phyloP scores from a whole-genome alignment of 2,329 filamentous ascomycete species.

The Fusarium begoniae region DNA sequence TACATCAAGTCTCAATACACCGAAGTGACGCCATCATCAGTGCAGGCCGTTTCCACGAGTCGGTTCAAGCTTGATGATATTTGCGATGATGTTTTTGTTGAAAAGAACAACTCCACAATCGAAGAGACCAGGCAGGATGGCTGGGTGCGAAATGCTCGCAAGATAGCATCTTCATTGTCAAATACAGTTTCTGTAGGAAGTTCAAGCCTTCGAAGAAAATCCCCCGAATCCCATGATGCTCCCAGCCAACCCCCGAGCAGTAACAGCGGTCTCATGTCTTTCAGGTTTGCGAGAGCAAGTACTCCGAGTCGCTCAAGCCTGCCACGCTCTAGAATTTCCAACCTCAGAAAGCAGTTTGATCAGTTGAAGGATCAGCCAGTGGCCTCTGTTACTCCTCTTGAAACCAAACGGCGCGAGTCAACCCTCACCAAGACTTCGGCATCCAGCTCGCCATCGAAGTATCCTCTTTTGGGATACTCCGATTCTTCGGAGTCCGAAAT shows the following conservation, averaged over 20 bases:
- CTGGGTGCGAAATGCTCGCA: slow-evolving; percentile 37
- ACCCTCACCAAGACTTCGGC: background rate
- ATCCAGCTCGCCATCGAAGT: background rate
- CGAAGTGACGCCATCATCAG: background rate
- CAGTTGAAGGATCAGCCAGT: slow-evolving; percentile 7
- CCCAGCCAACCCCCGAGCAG: background rate
- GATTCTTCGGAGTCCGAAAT: slow-evolving; percentile 1
- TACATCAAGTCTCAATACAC: slow-evolving; percentile 30
- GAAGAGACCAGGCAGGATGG: slow-evolving; percentile 4
- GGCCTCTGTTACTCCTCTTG: slow-evolving; percentile 10
- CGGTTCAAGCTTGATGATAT: background rate
- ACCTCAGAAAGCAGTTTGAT: slow-evolving; percentile 37
- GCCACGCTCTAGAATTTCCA: slow-evolving; percentile 36
- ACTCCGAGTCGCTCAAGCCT: slow-evolving; percentile 1
- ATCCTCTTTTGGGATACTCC: slow-evolving; percentile 9
- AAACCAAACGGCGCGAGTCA: slow-evolving; percentile 16
- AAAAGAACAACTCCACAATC: background rate
- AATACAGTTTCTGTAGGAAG: slow-evolving; percentile 16
- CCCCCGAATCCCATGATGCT: background rate
- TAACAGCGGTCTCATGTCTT: background rate
- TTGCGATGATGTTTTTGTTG: background rate
- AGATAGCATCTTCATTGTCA: slow-evolving; percentile 37
- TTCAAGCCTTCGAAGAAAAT: background rate
- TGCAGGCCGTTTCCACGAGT: background rate
- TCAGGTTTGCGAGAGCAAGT: background rate